These are phyloP conservation scores for Penicillium digitatum DNA, from an alignment of 2,329 filamentous ascomycete genomes.

Conservation along the genomic window DNA sequence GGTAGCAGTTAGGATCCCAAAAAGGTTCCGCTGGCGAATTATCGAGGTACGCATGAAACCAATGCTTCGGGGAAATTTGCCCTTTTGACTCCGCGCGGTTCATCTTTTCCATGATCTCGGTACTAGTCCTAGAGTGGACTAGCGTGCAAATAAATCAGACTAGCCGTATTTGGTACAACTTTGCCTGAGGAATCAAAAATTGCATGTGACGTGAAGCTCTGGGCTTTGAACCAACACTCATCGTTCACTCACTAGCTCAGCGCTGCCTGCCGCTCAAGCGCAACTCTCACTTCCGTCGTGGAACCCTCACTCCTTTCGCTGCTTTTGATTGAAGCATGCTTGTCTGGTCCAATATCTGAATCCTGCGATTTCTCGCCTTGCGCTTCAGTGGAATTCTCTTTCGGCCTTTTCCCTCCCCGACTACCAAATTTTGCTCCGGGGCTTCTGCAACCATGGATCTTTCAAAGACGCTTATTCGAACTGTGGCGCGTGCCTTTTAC, in stretches of 20 bases:
- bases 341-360: not conserved
- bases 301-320: conserved; percentile 4
- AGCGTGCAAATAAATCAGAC: not conserved
- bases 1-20: conserved; percentile 5
- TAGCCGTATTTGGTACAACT: not conserved
- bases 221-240: not conserved
- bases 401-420: not conserved
- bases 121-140: conserved; percentile 8
- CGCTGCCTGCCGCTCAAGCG: conserved; percentile 5
- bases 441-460: conserved; percentile 52
- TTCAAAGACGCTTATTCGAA: conserved; percentile 76
- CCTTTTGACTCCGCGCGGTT: not conserved
- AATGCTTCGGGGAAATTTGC: conserved; percentile 10
- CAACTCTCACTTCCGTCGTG: not conserved
- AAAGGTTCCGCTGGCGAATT: conserved; percentile 18
- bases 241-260: conserved; percentile 6
- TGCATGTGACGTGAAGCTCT: conserved; percentile 12
- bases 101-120: conserved; percentile 6
- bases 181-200: conserved; percentile 12
- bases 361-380: conserved; percentile 4
- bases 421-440: not conserved
- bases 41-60: conserved; percentile 14
- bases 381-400: not conserved
- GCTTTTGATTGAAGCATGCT: conserved; percentile 1
- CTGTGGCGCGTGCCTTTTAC: conserved; percentile 81